Evolutionary conservation across 2,329 filamentous ascomycete species (phyloP), one percentile per base, ranked within the genome.

Genomic region (Atkinsonella texensis): DNA sequence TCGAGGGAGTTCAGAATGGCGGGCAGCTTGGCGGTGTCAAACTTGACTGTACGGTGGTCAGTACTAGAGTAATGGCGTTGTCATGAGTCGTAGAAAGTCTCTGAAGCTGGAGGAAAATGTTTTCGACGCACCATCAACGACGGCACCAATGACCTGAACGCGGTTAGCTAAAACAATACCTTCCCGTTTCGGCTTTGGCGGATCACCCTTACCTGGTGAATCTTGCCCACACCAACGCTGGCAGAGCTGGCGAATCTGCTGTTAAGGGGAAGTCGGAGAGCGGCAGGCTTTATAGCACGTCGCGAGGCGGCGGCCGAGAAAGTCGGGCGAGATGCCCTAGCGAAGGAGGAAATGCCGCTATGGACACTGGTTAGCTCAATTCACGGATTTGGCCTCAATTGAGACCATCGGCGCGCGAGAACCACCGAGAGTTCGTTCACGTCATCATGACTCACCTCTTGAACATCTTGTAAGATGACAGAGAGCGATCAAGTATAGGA

Each of bases 1-100:
- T 85, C 83, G 68, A 98, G 80, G 70, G 93, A 93, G 77, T 98
- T 97, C 71, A 97, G 85, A 83, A 98, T 98, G 63, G 90, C 75
- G 65, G 93, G 93, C 61, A 98, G 87, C 77, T 91, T 87, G 60
- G 91, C 87, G 63, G 78, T 81, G 69, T 95, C 89, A 79, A 97
- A 97, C 81, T 97, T 97, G 74, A 96, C 91, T 95, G 71, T 63
- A 66, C 59, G 54, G 52, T 53, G 51, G 55, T 67, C 57, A 68
- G 65, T 28, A 17, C 46, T 54, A 51, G 12, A 20, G 39, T 28
- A 17, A 33, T 40, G 31, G 45, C 20, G 18, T 10, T 18, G 31
- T 39, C 28, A 31, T 10, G 23, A n/a, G 28, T 2, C 15, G 32
- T 42, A 4, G 5, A 23, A n/a, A 23, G 35, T 23, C 42, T 17